Percentiles rank a stretch among this genome's conserved stretches.
These are phyloP conservation scores for Candida pseudoglaebosa DNA, from an alignment of 805 yeast genomes.

Conservation along the genomic window DNA sequence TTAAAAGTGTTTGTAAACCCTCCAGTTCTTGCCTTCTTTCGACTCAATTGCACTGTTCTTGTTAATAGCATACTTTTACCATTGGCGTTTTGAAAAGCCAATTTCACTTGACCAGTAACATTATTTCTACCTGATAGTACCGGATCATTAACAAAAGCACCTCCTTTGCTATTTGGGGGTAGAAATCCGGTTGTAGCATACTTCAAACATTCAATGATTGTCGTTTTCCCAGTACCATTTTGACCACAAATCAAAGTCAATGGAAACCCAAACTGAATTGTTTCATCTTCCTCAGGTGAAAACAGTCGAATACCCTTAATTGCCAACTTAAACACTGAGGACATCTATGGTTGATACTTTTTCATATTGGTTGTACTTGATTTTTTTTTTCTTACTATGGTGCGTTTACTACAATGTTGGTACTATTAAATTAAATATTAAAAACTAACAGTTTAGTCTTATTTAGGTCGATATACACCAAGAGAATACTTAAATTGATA, in stretches of 20 bases:
- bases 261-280: constrained; percentile 86
- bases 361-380: too few relatives aligned
- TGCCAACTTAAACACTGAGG: constrained; percentile 38
- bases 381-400: background rate
- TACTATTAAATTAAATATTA: too few relatives aligned
- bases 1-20: constrained; percentile 57
- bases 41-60: constrained; percentile 71
- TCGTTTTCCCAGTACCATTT: constrained; percentile 95
- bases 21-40: constrained; percentile 40
- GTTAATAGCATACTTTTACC: constrained; percentile 81
- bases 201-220: constrained; percentile 88
- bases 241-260: constrained; percentile 91
- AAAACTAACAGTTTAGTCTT: too few relatives aligned
- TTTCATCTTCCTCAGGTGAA: constrained; percentile 77
- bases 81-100: constrained; percentile 73
- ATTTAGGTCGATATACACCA: too few relatives aligned
- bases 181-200: constrained; percentile 94
- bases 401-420: too few relatives aligned
- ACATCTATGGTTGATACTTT: constrained; percentile 20
- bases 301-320: constrained; percentile 91
- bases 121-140: constrained; percentile 68
- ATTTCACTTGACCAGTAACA: constrained; percentile 85
- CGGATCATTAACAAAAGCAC: constrained; percentile 95
- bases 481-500: too few relatives aligned
- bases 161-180: constrained; percentile 95